Evolutionary conservation across 75 land plant species (phyloP).

Genomic region (Ceratopteris richardii): DNA sequence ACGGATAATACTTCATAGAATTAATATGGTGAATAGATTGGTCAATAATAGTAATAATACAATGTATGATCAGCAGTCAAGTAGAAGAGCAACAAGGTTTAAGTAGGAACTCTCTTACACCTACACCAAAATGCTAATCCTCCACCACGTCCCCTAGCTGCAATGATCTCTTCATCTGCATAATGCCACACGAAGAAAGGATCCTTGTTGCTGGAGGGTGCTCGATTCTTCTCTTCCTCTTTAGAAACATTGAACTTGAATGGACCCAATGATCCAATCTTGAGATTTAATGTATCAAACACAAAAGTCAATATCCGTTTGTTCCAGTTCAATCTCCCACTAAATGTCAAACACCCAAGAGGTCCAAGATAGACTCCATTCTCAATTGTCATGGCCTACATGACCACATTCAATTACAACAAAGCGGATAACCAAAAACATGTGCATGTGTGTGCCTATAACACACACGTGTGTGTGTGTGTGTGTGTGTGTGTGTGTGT

Average conservation of each 20-base stretch:
- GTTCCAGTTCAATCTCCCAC: slow-evolving; percentile 76
- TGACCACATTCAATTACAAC: background rate
- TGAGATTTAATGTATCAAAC: slow-evolving; percentile 58
- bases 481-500: too few species aligned
- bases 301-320: slow-evolving; percentile 68
- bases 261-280: slow-evolving; percentile 71
- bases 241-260: slow-evolving; percentile 57
- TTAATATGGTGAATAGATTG: too few species aligned
- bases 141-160: slow-evolving; percentile 88
- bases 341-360: slow-evolving; percentile 63
- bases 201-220: slow-evolving; percentile 59
- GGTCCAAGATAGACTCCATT: slow-evolving; percentile 91
- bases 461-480: too few species aligned
- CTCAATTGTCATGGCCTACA: slow-evolving; percentile 73
- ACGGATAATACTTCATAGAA: too few species aligned
- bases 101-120: slow-evolving; percentile 42
- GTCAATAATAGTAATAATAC: too few species aligned
- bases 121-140: slow-evolving; percentile 92
- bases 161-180: slow-evolving; percentile 91
- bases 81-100: too few species aligned
- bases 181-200: slow-evolving; percentile 97
- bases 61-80: too few species aligned
- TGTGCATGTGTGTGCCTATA: background rate
- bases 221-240: slow-evolving; percentile 41
- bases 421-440: background rate